These are phyloP conservation scores for Tephrocybe sp. DNA, from an alignment of 768 basidiomycete species.

Conservation along the genomic window DNA sequence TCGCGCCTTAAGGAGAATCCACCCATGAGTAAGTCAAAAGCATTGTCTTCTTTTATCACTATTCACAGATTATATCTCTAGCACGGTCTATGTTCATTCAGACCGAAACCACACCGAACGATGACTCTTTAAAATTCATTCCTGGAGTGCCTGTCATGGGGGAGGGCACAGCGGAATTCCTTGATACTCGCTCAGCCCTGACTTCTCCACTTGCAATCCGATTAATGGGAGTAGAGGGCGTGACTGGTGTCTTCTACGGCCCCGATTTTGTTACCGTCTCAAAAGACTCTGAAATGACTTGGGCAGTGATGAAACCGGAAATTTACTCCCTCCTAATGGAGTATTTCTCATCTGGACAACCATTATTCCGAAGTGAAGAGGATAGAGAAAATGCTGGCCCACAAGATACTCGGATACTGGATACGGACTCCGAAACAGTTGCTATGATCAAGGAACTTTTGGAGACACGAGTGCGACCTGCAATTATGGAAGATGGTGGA, in stretches of 20 bases:
- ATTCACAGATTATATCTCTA: constrained; percentile 21
- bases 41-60: background rate
- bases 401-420: constrained; percentile 90
- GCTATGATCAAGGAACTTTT: constrained; percentile 99
- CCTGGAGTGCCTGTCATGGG: constrained; percentile 89
- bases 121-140: constrained; percentile 97
- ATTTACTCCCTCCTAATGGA: constrained; percentile 97
- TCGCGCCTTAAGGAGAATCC: constrained; percentile 19
- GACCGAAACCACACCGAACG: constrained; percentile 96
- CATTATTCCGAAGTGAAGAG: constrained; percentile 82
- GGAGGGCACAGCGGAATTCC: constrained; percentile 89
- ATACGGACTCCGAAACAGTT: constrained; percentile 93
- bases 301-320: constrained; percentile 94
- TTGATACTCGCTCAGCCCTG: constrained; percentile 83
- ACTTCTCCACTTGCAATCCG: constrained; percentile 93
- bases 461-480: constrained; percentile 92
- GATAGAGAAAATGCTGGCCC: constrained; percentile 81
- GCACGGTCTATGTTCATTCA: constrained; percentile 97
- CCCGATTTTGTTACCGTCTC: constrained; percentile 98
- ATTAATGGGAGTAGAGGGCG: constrained; percentile 92
- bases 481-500: constrained; percentile 98
- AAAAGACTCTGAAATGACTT: constrained; percentile 81
- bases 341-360: constrained; percentile 87
- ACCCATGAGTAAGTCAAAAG: constrained; percentile 30
- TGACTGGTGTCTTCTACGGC: constrained; percentile 88